Evolutionary conservation across 768 basidiomycete species (phyloP).

Genomic region (Cystoderma amianthinum): DNA sequence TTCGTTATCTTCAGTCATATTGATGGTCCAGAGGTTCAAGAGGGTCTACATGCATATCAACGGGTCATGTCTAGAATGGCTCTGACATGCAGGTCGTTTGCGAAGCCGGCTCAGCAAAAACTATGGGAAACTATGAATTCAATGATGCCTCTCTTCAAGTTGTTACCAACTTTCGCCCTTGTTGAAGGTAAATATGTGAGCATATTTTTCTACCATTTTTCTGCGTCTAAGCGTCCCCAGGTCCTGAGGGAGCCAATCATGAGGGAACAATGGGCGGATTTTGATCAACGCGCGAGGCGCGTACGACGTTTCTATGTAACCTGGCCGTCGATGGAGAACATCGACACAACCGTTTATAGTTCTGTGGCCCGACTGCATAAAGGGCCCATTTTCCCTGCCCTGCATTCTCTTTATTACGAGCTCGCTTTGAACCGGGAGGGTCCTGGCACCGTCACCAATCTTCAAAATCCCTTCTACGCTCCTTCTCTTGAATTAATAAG

Average conservation of each 20-base stretch:
- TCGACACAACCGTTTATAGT: constrained; percentile 28
- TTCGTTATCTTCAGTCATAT: too few relatives aligned
- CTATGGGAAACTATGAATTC: constrained; percentile 24
- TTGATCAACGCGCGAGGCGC: constrained; percentile 22
- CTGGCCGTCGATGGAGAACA: constrained; percentile 20
- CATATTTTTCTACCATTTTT: background rate
- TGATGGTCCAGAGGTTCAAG: too few relatives aligned
- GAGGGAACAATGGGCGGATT: constrained; percentile 19
- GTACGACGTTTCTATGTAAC: constrained; percentile 21
- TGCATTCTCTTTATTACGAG: constrained; percentile 20
- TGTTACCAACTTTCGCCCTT: constrained; percentile 19
- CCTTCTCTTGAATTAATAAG: constrained; percentile 19
- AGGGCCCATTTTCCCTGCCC: constrained; percentile 16
- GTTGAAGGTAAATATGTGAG: constrained; percentile 24
- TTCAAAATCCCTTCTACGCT: constrained; percentile 22
- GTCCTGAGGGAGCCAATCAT: constrained; percentile 19
- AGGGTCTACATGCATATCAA: too few relatives aligned
- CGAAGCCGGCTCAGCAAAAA: constrained; percentile 22
- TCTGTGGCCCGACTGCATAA: constrained; percentile 21
- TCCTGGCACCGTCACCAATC: constrained; percentile 22
- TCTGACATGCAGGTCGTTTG: constrained; percentile 20
- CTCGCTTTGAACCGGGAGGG: too few relatives aligned
- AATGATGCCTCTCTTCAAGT: constrained; percentile 22
- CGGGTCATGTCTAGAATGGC: constrained; percentile 14
- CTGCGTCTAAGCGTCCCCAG: constrained; percentile 8